A percentile compares a stretch with the other conserved stretches of the same genome.
Conservation (phyloP, 2,329 filamentous ascomycete species). For the Fusarium bactridioides region DNA sequence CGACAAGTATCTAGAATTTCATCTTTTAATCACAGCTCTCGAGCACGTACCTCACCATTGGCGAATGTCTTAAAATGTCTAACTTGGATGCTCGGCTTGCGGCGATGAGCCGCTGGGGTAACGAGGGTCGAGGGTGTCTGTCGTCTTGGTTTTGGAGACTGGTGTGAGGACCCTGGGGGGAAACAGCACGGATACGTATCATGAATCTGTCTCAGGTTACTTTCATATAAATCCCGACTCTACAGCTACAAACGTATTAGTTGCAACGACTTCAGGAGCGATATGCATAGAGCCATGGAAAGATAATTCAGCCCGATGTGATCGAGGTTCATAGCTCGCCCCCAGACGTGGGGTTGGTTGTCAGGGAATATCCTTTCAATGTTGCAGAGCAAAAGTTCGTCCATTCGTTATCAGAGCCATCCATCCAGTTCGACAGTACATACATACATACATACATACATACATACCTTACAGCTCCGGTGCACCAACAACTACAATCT, state of each 20-base stretch:
- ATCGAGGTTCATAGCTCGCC: neutral
- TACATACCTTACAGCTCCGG: neutral
- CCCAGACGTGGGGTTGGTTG: slow-evolving; percentile 21
- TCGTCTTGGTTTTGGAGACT: slow-evolving; percentile 9
- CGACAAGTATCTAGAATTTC: neutral
- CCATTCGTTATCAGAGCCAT: slow-evolving; percentile 17
- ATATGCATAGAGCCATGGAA: neutral
- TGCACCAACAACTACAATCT: slow-evolving; percentile 3
- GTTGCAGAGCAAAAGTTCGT: neutral
- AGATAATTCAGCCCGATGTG: neutral
- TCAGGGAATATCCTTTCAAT: slow-evolving; percentile 2
- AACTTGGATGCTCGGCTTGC: slow-evolving; percentile 26
- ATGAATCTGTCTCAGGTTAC: neutral
- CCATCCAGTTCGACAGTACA: neutral
- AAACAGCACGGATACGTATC: slow-evolving; percentile 4
- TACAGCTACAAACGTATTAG: neutral
- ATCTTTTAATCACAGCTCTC: neutral
- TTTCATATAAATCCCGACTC: neutral
- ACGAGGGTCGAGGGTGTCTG: slow-evolving; percentile 12
- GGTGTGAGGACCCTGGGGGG: slow-evolving; percentile 18
- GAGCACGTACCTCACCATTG: neutral
- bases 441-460: too few relatives aligned
- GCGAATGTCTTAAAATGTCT: slow-evolving; percentile 18
- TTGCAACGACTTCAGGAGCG: neutral
- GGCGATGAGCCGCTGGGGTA: slow-evolving; percentile 7